phyloP scores from a whole-genome alignment of 352 stramenopile genomes.

The Labyrinthula sp. region DNA sequence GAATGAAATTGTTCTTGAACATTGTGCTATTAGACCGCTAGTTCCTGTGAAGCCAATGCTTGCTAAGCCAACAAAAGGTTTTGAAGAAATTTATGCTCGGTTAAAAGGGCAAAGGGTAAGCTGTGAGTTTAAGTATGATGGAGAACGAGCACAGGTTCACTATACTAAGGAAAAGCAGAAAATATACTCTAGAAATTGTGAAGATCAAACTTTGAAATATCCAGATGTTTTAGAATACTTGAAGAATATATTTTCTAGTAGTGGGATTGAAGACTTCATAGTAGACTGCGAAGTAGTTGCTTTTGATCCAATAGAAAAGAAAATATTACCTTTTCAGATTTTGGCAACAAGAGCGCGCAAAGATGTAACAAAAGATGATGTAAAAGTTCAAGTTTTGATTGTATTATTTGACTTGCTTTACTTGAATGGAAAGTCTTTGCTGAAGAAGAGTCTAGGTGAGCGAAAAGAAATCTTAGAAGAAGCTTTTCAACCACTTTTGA shows the following conservation, averaged over 20 bases:
- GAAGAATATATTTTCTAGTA: constrained; percentile 35
- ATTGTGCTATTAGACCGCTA: constrained; percentile 37
- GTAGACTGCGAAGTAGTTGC: constrained; percentile 96
- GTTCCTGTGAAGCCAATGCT: constrained; percentile 95
- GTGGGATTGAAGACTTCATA: constrained; percentile 52
- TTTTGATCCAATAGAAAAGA: constrained; percentile 76
- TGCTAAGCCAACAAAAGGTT: constrained; percentile 82
- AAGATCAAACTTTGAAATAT: constrained; percentile 93
- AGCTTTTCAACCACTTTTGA: constrained; percentile 68
- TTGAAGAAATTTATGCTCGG: constrained; percentile 84
- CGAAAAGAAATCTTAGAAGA: constrained; percentile 65
- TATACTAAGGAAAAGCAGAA: constrained; percentile 37
- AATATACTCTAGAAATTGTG: constrained; percentile 92
- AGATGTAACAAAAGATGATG: constrained; percentile 34
- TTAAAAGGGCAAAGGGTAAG: constrained; percentile 80
- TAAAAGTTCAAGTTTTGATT: constrained; percentile 53
- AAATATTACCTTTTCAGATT: constrained; percentile 93
- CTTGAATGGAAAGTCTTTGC: constrained; percentile 79
- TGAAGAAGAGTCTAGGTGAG: constrained; percentile 61
- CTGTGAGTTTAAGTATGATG: constrained; percentile 99
- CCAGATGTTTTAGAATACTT: constrained; percentile 61
- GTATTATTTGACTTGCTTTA: constrained; percentile 97
- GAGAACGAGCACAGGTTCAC: constrained; percentile 76
- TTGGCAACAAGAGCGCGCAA: constrained; percentile 89
- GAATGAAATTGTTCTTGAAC: constrained; percentile 21